A percentile compares a stretch with the other conserved stretches of the same genome.
Conservation (phyloP, 352 stramenopile species). For the Phytopythium cucurbitacearum region DNA sequence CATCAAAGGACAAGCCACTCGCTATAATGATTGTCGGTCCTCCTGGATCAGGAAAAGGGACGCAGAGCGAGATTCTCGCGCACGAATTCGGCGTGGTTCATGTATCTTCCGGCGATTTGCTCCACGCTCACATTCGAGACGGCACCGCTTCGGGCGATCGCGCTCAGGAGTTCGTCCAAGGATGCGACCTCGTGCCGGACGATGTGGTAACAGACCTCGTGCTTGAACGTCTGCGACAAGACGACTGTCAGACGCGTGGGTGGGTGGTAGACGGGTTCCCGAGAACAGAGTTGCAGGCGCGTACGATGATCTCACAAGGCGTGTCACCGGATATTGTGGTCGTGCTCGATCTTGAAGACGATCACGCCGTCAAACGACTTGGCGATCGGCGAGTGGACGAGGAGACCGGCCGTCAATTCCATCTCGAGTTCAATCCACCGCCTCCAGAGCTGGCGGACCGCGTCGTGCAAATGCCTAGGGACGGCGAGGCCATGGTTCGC, state of each 20-base stretch:
- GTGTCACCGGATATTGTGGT: conserved; percentile 88
- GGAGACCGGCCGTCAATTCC: conserved; percentile 74
- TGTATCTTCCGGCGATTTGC: conserved; percentile 91
- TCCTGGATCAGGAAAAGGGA: conserved; percentile 93
- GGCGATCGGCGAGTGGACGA: conserved; percentile 72
- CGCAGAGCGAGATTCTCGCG: conserved; percentile 90
- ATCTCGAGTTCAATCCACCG: conserved; percentile 72
- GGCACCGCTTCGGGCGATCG: conserved; percentile 48
- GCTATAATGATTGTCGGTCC: conserved; percentile 89
- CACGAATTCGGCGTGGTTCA: conserved; percentile 90
- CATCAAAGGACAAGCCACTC: conserved; percentile 16
- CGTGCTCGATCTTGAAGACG: conserved; percentile 90
- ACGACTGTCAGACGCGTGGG: conserved; percentile 84
- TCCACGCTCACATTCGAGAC: conserved; percentile 84
- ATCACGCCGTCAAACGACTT: conserved; percentile 81
- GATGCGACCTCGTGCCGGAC: conserved; percentile 90
- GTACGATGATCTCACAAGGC: conserved; percentile 75
- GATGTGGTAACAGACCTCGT: conserved; percentile 90
- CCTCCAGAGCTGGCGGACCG: conserved; percentile 34
- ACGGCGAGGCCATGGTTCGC: conserved; percentile 79
- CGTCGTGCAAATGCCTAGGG: conserved; percentile 72
- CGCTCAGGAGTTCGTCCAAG: conserved; percentile 84
- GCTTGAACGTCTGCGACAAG: conserved; percentile 67
- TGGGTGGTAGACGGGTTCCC: conserved; percentile 96
- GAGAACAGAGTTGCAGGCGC: conserved; percentile 87